These are phyloP conservation scores for Cladosporium cucumerinum DNA, from an alignment of 2,329 filamentous ascomycete species.

Conservation along the genomic window DNA sequence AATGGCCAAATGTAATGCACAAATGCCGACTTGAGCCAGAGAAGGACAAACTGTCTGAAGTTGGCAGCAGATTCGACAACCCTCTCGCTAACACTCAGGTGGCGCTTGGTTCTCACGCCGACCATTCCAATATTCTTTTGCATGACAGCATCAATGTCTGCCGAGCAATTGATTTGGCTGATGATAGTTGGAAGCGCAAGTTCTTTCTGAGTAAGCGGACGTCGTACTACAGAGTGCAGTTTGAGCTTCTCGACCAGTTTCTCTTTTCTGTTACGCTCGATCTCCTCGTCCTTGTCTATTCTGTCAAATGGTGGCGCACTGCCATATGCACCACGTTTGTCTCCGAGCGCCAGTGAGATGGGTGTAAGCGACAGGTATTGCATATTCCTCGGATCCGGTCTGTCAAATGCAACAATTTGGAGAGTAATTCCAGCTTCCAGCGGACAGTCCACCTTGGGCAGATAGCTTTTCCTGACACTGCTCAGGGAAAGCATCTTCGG, in stretches of 20 bases:
- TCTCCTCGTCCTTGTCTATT: slow-evolving; percentile 70
- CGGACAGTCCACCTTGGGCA: slow-evolving; percentile 72
- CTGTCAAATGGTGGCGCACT: slow-evolving; percentile 46
- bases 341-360: slow-evolving; percentile 79
- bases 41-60: slow-evolving; percentile 70
- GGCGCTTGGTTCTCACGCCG: slow-evolving; percentile 74
- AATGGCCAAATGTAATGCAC: slow-evolving; percentile 75
- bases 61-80: slow-evolving; percentile 91
- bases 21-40: slow-evolving; percentile 67
- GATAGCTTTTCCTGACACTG: slow-evolving; percentile 47
- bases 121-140: slow-evolving; percentile 88
- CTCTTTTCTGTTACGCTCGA: slow-evolving; percentile 59
- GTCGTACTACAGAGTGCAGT: slow-evolving; percentile 78
- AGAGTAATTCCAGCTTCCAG: slow-evolving; percentile 65
- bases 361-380: slow-evolving; percentile 92
- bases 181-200: slow-evolving; percentile 75
- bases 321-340: slow-evolving; percentile 54
- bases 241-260: slow-evolving; percentile 81
- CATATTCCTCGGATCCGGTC: slow-evolving; percentile 82
- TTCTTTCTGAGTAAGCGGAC: slow-evolving; percentile 76
- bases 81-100: slow-evolving; percentile 87
- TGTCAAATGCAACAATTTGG: slow-evolving; percentile 85
- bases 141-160: slow-evolving; percentile 79
- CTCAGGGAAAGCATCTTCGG: slow-evolving; percentile 66
- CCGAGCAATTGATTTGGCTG: slow-evolving; percentile 93